Conservation (phyloP, 2,329 filamentous ascomycete genomes). For the Cladophialophora bantiana region DNA sequence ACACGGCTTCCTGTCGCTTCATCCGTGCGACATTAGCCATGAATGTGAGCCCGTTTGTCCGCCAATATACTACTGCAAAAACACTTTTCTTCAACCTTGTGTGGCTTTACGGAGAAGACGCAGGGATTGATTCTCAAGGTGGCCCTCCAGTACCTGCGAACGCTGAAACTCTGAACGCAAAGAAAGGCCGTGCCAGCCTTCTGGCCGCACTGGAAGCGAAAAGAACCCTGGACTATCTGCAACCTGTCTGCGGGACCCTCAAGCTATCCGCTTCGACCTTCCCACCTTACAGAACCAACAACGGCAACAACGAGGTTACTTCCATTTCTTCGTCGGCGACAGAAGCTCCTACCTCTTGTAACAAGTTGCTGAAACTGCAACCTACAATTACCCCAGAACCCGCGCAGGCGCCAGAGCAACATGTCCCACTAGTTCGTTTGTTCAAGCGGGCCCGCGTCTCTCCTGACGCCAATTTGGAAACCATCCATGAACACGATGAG, state of each 20-base stretch:
- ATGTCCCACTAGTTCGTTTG: conserved; percentile 5
- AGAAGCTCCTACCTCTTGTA: background rate
- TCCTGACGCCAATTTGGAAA: conserved; percentile 24
- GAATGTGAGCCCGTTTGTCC: conserved; percentile 31
- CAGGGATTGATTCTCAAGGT: conserved; percentile 31
- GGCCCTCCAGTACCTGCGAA: conserved; percentile 23
- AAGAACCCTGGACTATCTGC: conserved; percentile 15
- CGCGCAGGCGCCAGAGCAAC: background rate
- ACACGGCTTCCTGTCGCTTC: conserved; percentile 31
- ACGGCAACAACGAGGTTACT: background rate
- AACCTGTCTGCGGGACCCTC: conserved; percentile 3
- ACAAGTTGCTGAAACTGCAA: background rate
- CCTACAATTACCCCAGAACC: background rate
- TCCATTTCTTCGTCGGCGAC: background rate
- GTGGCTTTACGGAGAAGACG: conserved; percentile 35
- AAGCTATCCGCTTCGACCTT: background rate
- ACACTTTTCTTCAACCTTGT: conserved; percentile 31
- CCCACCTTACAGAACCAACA: background rate
- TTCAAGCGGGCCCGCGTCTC: conserved; percentile 21
- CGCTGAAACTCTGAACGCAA: conserved; percentile 8
- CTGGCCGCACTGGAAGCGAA: conserved; percentile 26
- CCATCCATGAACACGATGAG: conserved; percentile 31
- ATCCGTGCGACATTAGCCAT: conserved; percentile 31
- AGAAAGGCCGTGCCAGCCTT: conserved; percentile 21
- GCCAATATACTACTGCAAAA: conserved; percentile 32